phyloP scores from a whole-genome alignment of 108 stramenopile species.

The Nitzschia sp. region DNA sequence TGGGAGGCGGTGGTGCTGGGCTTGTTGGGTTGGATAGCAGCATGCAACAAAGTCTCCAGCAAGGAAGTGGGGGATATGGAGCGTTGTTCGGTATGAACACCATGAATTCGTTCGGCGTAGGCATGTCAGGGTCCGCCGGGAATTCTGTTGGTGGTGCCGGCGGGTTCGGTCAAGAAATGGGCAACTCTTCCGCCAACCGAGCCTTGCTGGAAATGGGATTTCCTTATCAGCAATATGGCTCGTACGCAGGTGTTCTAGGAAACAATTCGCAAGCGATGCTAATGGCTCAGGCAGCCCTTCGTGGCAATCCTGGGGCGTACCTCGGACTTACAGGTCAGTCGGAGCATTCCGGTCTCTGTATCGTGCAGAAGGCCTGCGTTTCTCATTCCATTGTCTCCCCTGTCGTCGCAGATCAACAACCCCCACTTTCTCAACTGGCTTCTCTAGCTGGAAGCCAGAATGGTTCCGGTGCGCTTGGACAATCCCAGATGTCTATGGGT shows the following conservation, averaged over 20 bases:
- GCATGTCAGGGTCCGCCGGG: background rate
- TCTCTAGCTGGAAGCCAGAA: background rate
- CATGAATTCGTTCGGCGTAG: background rate
- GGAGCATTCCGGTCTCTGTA: no score
- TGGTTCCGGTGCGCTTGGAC: background rate
- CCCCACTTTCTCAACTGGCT: slow-evolving; percentile 3
- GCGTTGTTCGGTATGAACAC: slow-evolving; percentile 8
- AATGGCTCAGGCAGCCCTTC: slow-evolving; percentile 16
- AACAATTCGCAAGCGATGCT: slow-evolving; percentile 12
- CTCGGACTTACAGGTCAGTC: background rate
- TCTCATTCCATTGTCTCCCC: background rate
- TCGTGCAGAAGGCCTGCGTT: no score
- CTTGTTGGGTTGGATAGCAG: background rate
- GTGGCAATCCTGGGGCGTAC: slow-evolving; percentile 1
- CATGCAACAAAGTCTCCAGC: slow-evolving; percentile 3
- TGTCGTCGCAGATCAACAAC: slow-evolving; percentile 5
- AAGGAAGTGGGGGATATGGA: background rate
- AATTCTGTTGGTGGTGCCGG: background rate
- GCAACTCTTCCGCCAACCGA: slow-evolving; percentile 9
- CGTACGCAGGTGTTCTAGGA: background rate
- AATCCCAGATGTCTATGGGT: background rate
- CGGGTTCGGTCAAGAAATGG: background rate
- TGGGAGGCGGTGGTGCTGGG: background rate
- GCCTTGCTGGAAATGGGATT: slow-evolving; percentile 13
- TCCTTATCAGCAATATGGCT: slow-evolving; percentile 7